Percentiles rank a stretch among this genome's conserved stretches.
phyloP scores from a whole-genome alignment of 2,329 filamentous ascomycete species.

The Penicillium vulpinum region DNA sequence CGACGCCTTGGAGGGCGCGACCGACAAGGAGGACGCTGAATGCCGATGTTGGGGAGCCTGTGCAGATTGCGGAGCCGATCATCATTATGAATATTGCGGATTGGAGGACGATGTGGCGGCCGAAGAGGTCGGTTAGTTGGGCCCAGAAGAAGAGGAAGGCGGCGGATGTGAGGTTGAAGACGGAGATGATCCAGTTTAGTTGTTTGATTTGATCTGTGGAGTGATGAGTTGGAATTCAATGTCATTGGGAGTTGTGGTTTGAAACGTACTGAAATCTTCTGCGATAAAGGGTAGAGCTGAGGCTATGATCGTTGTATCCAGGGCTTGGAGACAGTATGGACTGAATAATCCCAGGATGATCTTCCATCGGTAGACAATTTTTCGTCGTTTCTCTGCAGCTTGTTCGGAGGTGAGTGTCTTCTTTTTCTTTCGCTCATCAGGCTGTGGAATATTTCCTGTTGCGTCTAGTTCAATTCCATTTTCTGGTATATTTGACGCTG shows the following conservation, averaged over 20 bases:
- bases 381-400: conserved; percentile 1
- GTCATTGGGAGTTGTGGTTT: neutral
- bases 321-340: conserved; percentile 62
- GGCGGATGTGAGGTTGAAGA: conserved; percentile 67
- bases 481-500: neutral
- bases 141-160: conserved; percentile 68
- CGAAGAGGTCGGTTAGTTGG: conserved; percentile 65
- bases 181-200: conserved; percentile 69
- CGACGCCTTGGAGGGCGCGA: conserved; percentile 62
- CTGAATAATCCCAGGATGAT: conserved; percentile 59
- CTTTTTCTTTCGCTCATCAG: neutral
- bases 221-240: neutral
- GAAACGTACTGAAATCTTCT: conserved; percentile 52
- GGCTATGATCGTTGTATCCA: conserved; percentile 66
- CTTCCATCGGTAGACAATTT: conserved; percentile 56
- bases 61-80: conserved; percentile 63
- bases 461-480: neutral
- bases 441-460: neutral
- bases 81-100: conserved; percentile 58
- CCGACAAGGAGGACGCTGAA: conserved; percentile 64
- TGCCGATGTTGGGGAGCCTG: conserved; percentile 48
- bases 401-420: neutral
- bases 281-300: conserved; percentile 64
- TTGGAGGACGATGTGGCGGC: conserved; percentile 61
- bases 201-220: conserved; percentile 54